Evolutionary conservation across 2,329 filamentous ascomycete genomes (phyloP), one percentile per base, ranked within the genome.

Genomic region (Stachybotrys chlorohalonatus): DNA sequence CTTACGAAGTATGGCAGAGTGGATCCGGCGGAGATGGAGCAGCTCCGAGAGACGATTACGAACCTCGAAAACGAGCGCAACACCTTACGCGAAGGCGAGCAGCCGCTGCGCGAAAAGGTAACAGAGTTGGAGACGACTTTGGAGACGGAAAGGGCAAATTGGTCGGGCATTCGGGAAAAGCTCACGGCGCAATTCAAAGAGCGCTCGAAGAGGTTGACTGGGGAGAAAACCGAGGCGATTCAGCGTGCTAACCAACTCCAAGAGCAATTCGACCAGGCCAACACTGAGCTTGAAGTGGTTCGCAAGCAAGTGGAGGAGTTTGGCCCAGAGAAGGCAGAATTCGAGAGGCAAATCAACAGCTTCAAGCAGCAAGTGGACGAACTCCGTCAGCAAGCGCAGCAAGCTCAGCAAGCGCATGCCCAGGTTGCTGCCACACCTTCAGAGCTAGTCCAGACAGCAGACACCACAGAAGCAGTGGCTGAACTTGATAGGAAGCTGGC

Each of bases 1-100:
- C 82, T 99, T 52, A 91, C 90, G 60, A 96, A 96, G 68, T 96
- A 97, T 66, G 92, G 96, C 62, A 89, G 93, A 54, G 90, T 95
- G 53, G 94, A 99, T 66, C 93, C 94, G 48, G 90, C 89, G 3
- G 93, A 97, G 66, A 82, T 96, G 67, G 93, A 97, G 63, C 85
- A 87, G 56, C 80, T 99, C 55, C 96, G 94, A 74, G 84, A 88
- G 65, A 85, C 86, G 56, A 82, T 96, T 53, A 74, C 83, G 7
- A 74, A 73, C 1, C 73, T 92, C 11, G 79, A 90, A 66, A 73
- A 76, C 32, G 87, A 92, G 65, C 80, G 85, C 7, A 79, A 87
- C 60, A 62, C 75, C 3, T 69, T 83, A 49, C 80, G 76, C 63
- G 69, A 74, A 56, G 71, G 73, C 6, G 77, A 79, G 55, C 66